Evolutionary conservation across 768 basidiomycete species (phyloP), one percentile per base, ranked within the genome.

Genomic region (Boletus barrowsii): DNA sequence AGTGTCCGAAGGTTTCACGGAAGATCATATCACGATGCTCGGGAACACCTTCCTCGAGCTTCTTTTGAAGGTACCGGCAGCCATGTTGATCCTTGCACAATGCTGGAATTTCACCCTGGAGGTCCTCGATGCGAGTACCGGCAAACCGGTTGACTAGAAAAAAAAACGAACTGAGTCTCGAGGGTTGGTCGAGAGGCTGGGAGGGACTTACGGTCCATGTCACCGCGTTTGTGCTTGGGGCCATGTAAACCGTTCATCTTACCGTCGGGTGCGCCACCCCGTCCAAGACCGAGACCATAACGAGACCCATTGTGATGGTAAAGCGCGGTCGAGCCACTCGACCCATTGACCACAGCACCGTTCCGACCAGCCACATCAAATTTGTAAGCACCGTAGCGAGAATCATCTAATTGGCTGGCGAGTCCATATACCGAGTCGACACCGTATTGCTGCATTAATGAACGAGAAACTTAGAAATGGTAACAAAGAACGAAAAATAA

Each of bases 11-110:
- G 2, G 96, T 98, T 76, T 99, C 97, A 55, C 90, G 83, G 82
- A 98, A 99, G 69, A 99, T 99, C 90, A 98, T 95, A 66, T 99
- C 97, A 49, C 97, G 84, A 72, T 99, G 95, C 69, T 96, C 95
- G 5, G 96, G 82, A 55, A 88, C 83, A 51, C 91, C 92, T 67
- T 99, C 97, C 70, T 99, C 97, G 24, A 99, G 80, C 74, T 98
- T 98, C 84, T 98, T 98, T 74, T 99, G 97, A 53, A 99, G 75
- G 68, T 98, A 99, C 35, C 97, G 84, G 68, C 97, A 99, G 3
- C 97, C 97, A 71, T 98, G 96, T 72, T 99, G 97, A 72, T 99
- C 97, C 71, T 98, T 98, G 83, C 97, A 98, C 17, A 99, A 74
- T 1, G 83, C 78, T 14, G 93, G 85, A 55, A 99, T 96, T 72